phyloP scores from a whole-genome alignment of 2,329 filamentous ascomycete genomes.

The Epichloe brachyelytri region DNA sequence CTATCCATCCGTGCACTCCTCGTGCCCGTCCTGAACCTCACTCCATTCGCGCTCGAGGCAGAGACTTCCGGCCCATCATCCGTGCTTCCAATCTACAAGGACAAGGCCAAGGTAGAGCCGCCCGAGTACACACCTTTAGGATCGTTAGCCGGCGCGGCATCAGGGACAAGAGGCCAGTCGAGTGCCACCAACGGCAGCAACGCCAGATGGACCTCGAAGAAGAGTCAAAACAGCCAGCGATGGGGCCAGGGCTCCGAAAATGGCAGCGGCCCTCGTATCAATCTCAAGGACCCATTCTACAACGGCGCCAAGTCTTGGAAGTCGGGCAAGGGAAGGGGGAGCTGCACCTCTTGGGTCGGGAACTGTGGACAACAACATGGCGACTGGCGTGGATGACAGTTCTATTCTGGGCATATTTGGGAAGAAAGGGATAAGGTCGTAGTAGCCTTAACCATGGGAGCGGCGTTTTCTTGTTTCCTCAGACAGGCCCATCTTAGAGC shows the following conservation, averaged over 20 bases:
- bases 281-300: slow-evolving; percentile 31
- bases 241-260: slow-evolving; percentile 33
- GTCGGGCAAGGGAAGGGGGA: slow-evolving; percentile 15
- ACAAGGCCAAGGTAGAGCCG: slow-evolving; percentile 40
- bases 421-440: slow-evolving; percentile 41
- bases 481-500: too few relatives aligned
- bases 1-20: slow-evolving; percentile 43
- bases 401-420: slow-evolving; percentile 53
- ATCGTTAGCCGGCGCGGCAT: slow-evolving; percentile 6
- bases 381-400: slow-evolving; percentile 51
- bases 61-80: slow-evolving; percentile 13
- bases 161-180: slow-evolving; percentile 10
- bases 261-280: slow-evolving; percentile 36
- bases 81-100: slow-evolving; percentile 33
- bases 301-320: slow-evolving; percentile 25
- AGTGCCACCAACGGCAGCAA: slow-evolving; percentile 10
- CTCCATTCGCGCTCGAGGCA: slow-evolving; percentile 39
- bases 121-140: slow-evolving; percentile 12
- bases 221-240: slow-evolving; percentile 14
- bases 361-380: slow-evolving; percentile 49
- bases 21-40: slow-evolving; percentile 40
- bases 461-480: neutral
- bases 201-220: slow-evolving; percentile 13
- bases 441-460: neutral
- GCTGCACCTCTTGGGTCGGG: slow-evolving; percentile 37